These are phyloP conservation scores for Pythium aristosporum DNA, from an alignment of 352 stramenopile species.

Conservation along the genomic window DNA sequence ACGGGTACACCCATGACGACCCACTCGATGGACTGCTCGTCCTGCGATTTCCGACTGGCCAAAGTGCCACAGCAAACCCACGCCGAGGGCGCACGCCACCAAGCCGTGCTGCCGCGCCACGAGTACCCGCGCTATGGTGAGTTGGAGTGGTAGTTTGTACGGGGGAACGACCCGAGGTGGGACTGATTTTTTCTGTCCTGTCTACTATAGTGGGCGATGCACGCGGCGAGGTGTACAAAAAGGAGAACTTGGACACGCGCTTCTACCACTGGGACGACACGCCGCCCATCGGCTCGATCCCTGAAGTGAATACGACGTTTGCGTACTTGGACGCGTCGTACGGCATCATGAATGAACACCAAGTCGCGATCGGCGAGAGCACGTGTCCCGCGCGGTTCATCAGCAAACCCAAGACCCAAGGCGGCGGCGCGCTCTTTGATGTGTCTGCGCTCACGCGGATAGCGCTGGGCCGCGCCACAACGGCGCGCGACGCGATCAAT, in stretches of 20 bases:
- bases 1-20: slow-evolving; percentile 76
- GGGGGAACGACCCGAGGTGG: not conserved
- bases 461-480: slow-evolving; percentile 82
- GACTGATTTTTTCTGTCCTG: not conserved
- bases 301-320: slow-evolving; percentile 60
- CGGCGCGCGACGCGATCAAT: slow-evolving; percentile 77
- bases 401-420: slow-evolving; percentile 57
- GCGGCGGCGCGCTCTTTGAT: slow-evolving; percentile 88
- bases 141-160: not conserved
- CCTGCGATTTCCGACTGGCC: slow-evolving; percentile 78
- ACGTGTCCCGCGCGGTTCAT: slow-evolving; percentile 69
- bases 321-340: slow-evolving; percentile 82
- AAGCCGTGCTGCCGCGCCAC: slow-evolving; percentile 54
- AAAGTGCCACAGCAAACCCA: slow-evolving; percentile 70
- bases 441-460: slow-evolving; percentile 86
- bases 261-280: slow-evolving; percentile 71
- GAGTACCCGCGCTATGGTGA: slow-evolving; percentile 80
- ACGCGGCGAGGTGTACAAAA: slow-evolving; percentile 58
- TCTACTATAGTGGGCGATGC: slow-evolving; percentile 46
- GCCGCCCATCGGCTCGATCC: slow-evolving; percentile 63
- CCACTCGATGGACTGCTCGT: slow-evolving; percentile 83
- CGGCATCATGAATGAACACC: slow-evolving; percentile 82
- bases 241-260: slow-evolving; percentile 61
- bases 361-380: slow-evolving; percentile 80
- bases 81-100: slow-evolving; percentile 38